Evolutionary conservation across 2,329 filamentous ascomycete genomes (phyloP).

Genomic region (Fusarium subtropicale): DNA sequence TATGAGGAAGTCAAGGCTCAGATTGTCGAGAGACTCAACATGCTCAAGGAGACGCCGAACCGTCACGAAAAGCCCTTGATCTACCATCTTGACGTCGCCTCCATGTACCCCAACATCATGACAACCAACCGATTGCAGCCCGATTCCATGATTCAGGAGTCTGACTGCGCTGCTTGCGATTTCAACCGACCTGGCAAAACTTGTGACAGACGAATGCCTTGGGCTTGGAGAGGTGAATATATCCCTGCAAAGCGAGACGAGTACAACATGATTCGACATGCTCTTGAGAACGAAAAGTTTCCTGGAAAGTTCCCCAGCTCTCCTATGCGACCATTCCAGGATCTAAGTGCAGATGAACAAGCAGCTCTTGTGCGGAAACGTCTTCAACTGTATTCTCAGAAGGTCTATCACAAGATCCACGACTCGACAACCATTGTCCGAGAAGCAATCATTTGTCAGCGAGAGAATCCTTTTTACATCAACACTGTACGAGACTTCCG

Average conservation of each 20-base stretch:
- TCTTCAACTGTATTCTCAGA: conserved; percentile 92
- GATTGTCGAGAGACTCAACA: conserved; percentile 76
- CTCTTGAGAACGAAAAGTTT: conserved; percentile 91
- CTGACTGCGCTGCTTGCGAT: conserved; percentile 96
- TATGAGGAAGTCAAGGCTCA: conserved; percentile 87
- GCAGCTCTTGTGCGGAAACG: conserved; percentile 84
- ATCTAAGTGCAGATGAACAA: conserved; percentile 85
- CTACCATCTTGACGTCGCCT: conserved; percentile 97
- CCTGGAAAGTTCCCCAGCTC: conserved; percentile 80
- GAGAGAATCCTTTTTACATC: conserved; percentile 98
- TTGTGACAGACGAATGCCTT: conserved; percentile 92
- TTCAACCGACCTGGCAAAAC: conserved; percentile 98
- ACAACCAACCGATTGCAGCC: conserved; percentile 97
- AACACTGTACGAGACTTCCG: conserved; percentile 96
- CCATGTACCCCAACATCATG: conserved; percentile 99
- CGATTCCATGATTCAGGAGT: conserved; percentile 98
- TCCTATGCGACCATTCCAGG: conserved; percentile 79
- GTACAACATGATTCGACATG: conserved; percentile 98
- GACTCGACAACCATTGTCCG: conserved; percentile 92
- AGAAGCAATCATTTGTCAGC: conserved; percentile 97
- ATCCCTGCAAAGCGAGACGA: conserved; percentile 95
- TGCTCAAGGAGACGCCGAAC: conserved; percentile 85
- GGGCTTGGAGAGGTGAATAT: conserved; percentile 98
- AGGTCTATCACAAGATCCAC: conserved; percentile 99
- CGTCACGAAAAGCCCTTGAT: conserved; percentile 88